These are phyloP conservation scores for Tolypocladium capitatum DNA, from an alignment of 2,329 filamentous ascomycete genomes.

Conservation along the genomic window DNA sequence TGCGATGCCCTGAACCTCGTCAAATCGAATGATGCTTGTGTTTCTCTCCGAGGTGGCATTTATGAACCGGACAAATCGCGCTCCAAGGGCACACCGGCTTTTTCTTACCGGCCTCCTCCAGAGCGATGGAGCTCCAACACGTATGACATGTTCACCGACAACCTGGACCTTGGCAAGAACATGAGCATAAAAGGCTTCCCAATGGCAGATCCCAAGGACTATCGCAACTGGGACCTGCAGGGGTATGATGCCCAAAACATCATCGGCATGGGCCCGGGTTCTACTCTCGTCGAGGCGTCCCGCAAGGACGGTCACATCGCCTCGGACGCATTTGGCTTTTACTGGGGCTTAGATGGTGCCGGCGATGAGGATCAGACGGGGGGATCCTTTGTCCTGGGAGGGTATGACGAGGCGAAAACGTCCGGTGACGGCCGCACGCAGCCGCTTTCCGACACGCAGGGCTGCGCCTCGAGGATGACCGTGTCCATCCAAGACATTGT, in stretches of 20 bases:
- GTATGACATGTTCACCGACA: conserved; percentile 6
- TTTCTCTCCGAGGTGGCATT: conserved; percentile 5
- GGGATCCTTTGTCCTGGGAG: conserved; percentile 5
- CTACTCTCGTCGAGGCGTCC: conserved; percentile 2
- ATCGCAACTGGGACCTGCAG: background rate
- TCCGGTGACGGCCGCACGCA: conserved; percentile 2
- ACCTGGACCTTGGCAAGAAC: background rate
- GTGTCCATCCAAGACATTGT: conserved; percentile 4
- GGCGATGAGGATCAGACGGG: conserved; percentile 1
- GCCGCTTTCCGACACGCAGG: background rate
- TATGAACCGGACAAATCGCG: background rate
- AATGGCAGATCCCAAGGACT: conserved; percentile 2
- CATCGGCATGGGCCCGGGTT: conserved; percentile 5
- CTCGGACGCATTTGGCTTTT: conserved; percentile 4
- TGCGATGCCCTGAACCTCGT: background rate
- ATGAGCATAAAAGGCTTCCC: conserved; percentile 3
- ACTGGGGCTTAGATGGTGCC: conserved; percentile 5
- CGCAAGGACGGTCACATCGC: background rate
- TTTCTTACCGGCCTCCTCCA: background rate
- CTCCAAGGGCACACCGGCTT: background rate
- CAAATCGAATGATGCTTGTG: conserved; percentile 1
- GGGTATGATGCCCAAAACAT: conserved; percentile 4
- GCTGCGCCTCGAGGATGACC: conserved; percentile 1
- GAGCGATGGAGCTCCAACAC: conserved; percentile 1
- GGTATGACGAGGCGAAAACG: conserved; percentile 6